These are phyloP conservation scores for Aspergillus flavus DNA, from an alignment of 2,329 filamentous ascomycete genomes.

Conservation along the genomic window DNA sequence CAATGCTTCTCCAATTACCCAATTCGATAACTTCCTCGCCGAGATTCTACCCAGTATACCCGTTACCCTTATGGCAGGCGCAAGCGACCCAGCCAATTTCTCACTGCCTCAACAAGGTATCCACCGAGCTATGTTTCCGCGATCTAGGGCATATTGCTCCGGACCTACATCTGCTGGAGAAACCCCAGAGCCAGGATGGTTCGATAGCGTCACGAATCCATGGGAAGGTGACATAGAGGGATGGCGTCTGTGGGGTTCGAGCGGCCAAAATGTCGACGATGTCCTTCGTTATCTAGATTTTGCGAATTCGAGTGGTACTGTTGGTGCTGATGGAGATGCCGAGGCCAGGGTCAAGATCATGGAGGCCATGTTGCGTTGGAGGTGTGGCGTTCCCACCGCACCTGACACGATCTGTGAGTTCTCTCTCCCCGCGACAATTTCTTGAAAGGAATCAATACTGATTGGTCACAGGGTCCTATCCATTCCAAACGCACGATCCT, in stretches of 20 bases:
- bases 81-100: slow-evolving; percentile 82
- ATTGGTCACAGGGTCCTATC: slow-evolving; percentile 74
- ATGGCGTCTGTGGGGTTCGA: slow-evolving; percentile 82
- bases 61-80: slow-evolving; percentile 84
- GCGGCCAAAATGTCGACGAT: slow-evolving; percentile 92
- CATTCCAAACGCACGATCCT: slow-evolving; percentile 90
- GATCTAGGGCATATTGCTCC: slow-evolving; percentile 66
- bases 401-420: slow-evolving; percentile 89
- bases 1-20: slow-evolving; percentile 80
- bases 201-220: slow-evolving; percentile 89
- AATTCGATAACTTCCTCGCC: slow-evolving; percentile 80
- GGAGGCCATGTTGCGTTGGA: slow-evolving; percentile 92
- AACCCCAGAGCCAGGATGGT: slow-evolving; percentile 65
- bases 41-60: slow-evolving; percentile 83
- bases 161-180: slow-evolving; percentile 37
- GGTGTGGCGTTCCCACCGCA: slow-evolving; percentile 87
- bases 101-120: slow-evolving; percentile 91
- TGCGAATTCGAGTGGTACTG: slow-evolving; percentile 30
- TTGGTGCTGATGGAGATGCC: slow-evolving; percentile 45
- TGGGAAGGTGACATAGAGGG: slow-evolving; percentile 91
- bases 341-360: slow-evolving; percentile 82
- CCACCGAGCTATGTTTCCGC: slow-evolving; percentile 87
- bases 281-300: slow-evolving; percentile 83
- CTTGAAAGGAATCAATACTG: slow-evolving; percentile 5
- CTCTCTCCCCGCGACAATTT: not conserved